phyloP scores from a whole-genome alignment of 352 stramenopile species.

The Phytopythium delawarense region DNA sequence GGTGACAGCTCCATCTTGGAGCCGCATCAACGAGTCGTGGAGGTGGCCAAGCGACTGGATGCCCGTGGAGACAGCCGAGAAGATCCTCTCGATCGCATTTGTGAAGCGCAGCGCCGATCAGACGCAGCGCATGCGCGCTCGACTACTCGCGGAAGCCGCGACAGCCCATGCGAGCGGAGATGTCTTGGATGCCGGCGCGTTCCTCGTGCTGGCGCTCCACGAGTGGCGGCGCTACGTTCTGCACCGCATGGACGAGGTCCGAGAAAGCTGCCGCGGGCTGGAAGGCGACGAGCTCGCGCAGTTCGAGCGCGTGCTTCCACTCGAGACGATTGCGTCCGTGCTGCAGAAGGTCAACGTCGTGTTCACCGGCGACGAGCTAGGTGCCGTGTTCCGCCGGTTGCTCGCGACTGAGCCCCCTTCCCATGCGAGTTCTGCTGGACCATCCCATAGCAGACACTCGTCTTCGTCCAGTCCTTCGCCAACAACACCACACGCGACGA shows the following conservation, averaged over 20 bases:
- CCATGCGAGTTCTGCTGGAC: neutral
- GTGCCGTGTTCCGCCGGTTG: conserved; percentile 54
- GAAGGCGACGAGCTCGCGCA: conserved; percentile 46
- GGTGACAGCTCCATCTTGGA: neutral
- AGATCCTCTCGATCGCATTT: conserved; percentile 51
- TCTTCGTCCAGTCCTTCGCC: neutral
- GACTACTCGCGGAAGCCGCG: conserved; percentile 29
- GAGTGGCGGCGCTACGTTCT: conserved; percentile 76
- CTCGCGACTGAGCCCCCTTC: conserved; percentile 41
- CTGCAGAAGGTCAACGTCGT: conserved; percentile 42
- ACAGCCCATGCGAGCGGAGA: neutral
- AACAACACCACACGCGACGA: neutral
- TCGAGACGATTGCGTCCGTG: conserved; percentile 48
- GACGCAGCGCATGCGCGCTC: conserved; percentile 26
- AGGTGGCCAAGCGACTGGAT: conserved; percentile 28
- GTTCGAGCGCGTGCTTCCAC: conserved; percentile 43
- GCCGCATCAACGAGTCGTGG: neutral
- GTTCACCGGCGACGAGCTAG: conserved; percentile 58
- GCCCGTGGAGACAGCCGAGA: conserved; percentile 25
- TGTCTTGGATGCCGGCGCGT: conserved; percentile 33
- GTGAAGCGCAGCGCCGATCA: conserved; percentile 41
- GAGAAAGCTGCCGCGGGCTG: conserved; percentile 48
- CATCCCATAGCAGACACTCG: neutral
- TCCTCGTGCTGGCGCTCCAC: conserved; percentile 52
- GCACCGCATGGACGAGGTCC: conserved; percentile 63